Conservation (phyloP, 306 rosid species). For the Ormosia emarginata region DNA sequence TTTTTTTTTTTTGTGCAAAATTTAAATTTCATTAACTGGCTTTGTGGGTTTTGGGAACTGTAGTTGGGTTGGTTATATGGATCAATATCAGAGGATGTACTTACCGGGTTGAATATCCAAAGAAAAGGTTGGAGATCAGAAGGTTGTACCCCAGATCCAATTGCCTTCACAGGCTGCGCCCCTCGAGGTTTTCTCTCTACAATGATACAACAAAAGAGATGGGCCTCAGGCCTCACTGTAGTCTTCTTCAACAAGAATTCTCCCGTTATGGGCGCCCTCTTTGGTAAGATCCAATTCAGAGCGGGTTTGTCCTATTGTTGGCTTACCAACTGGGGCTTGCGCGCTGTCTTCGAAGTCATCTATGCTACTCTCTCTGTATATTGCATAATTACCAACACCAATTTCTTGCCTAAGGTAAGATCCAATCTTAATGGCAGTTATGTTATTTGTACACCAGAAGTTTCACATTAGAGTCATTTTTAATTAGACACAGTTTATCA, state of each 20-base stretch:
- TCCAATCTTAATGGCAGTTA: not conserved
- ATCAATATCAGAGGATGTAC: conserved; percentile 52
- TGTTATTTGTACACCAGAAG: not conserved
- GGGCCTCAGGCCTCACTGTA: conserved; percentile 62
- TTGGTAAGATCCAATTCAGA: conserved; percentile 52
- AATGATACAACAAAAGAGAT: conserved; percentile 66
- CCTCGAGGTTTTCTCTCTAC: conserved; percentile 49
- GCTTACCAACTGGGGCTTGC: conserved; percentile 37
- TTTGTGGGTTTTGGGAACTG: not conserved
- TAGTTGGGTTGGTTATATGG: conserved; percentile 50
- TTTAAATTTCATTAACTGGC: not conserved
- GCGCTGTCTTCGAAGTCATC: conserved; percentile 33
- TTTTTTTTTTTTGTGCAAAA: not conserved
- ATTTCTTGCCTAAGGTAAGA: conserved; percentile 62
- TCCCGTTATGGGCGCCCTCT: conserved; percentile 44
- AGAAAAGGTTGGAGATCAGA: conserved; percentile 70
- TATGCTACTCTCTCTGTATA: conserved; percentile 54
- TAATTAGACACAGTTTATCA: too few relatives aligned
- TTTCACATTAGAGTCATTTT: too few relatives aligned
- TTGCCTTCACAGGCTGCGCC: conserved; percentile 56
- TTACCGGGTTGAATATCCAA: conserved; percentile 54
- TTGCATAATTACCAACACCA: conserved; percentile 62
- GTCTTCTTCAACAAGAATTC: conserved; percentile 43
- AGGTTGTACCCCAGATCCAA: conserved; percentile 33
- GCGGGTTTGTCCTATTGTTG: conserved; percentile 48